phyloP scores from a whole-genome alignment of 768 basidiomycete genomes.

The Cytidiella melzeri region DNA sequence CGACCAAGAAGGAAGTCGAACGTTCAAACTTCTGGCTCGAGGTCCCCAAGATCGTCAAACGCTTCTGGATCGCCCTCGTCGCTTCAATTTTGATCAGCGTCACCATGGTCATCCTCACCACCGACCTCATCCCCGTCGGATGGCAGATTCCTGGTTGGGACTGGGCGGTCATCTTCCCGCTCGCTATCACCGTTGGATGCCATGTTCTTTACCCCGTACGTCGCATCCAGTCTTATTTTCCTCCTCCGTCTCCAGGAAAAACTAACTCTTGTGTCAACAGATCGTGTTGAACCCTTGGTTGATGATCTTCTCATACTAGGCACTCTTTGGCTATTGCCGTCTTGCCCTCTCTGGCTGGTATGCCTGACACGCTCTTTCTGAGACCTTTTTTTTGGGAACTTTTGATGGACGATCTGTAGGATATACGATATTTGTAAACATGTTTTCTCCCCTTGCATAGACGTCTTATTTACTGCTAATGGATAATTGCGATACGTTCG shows the following conservation, averaged over 20 bases:
- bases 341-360: no score
- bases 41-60: conserved; percentile 74
- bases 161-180: conserved; percentile 77
- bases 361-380: no score
- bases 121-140: conserved; percentile 45
- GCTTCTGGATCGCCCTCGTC: conserved; percentile 65
- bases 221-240: conserved; percentile 18
- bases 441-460: no score
- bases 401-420: no score
- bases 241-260: no score
- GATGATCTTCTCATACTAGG: conserved; percentile 70
- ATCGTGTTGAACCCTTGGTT: conserved; percentile 86
- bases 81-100: conserved; percentile 46
- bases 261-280: conserved; percentile 22
- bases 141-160: conserved; percentile 58
- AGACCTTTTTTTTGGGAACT: no score
- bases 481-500: no score
- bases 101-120: conserved; percentile 50
- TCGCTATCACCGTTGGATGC: conserved; percentile 60
- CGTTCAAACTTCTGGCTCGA: conserved; percentile 88
- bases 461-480: no score
- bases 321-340: background rate
- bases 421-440: no score
- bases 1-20: conserved; percentile 78
- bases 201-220: conserved; percentile 74